Conservation (phyloP, 2,329 filamentous ascomycete genomes). For the Talaromyces verruculosus region DNA sequence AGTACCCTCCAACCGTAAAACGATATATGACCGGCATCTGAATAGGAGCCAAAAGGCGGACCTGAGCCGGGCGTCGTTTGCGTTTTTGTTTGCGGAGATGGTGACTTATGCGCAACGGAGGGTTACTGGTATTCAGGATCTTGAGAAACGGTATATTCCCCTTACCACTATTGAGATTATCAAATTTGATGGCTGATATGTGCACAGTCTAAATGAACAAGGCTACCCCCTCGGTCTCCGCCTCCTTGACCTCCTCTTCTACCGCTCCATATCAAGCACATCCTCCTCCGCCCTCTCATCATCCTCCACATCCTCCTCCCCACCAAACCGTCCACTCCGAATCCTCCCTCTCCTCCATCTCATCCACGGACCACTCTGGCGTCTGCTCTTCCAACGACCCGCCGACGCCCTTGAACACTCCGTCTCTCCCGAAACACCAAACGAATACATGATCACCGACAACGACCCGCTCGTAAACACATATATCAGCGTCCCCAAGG, state of each 20-base stretch:
- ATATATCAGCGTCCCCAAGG: slow-evolving; percentile 87
- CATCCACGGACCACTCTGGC: slow-evolving; percentile 89
- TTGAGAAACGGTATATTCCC: slow-evolving; percentile 73
- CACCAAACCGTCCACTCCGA: slow-evolving; percentile 76
- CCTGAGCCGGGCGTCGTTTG: slow-evolving; percentile 89
- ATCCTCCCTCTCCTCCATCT: slow-evolving; percentile 92
- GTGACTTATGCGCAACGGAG: slow-evolving; percentile 88
- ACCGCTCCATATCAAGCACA: slow-evolving; percentile 76
- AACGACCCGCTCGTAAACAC: slow-evolving; percentile 96
- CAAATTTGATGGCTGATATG: not conserved
- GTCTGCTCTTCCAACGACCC: slow-evolving; percentile 84
- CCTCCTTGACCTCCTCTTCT: slow-evolving; percentile 90
- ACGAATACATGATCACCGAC: slow-evolving; percentile 99
- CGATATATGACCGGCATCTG: slow-evolving; percentile 93
- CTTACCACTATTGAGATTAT: not conserved
- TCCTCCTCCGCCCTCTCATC: slow-evolving; percentile 75
- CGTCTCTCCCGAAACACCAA: slow-evolving; percentile 74
- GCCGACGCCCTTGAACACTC: slow-evolving; percentile 92
- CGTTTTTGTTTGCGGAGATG: slow-evolving; percentile 95
- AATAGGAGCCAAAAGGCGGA: slow-evolving; percentile 87
- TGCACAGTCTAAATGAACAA: slow-evolving; percentile 74
- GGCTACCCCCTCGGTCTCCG: slow-evolving; percentile 93
- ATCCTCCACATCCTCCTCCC: slow-evolving; percentile 69
- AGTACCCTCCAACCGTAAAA: slow-evolving; percentile 90
- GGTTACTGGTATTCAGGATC: slow-evolving; percentile 87